Conservation (phyloP, 306 rosid genomes). For the Astragalus membranaceus region DNA sequence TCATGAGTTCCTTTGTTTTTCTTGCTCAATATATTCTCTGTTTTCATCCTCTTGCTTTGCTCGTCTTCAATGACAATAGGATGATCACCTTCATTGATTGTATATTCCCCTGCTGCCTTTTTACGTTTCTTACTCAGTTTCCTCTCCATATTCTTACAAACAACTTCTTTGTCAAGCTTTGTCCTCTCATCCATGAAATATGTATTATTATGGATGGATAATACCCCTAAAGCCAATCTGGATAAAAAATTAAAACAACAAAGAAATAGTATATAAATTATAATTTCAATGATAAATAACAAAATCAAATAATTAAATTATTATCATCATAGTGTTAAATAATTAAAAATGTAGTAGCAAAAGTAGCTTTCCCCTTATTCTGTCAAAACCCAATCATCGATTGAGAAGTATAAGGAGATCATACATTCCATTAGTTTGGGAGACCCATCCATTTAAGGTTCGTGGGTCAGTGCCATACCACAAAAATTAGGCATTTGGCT, state of each 20-base stretch:
- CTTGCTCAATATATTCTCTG: neutral
- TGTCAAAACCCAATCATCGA: too few species aligned
- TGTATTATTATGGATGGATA: neutral
- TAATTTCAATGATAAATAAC: neutral
- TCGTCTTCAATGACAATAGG: neutral
- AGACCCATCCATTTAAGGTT: too few species aligned
- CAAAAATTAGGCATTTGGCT: too few species aligned
- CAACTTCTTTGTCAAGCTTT: neutral
- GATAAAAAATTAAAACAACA: neutral
- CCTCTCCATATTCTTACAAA: neutral
- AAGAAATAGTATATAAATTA: neutral
- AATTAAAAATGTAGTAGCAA: too few species aligned
- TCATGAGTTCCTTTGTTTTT: neutral
- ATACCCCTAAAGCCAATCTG: neutral
- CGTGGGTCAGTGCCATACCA: too few species aligned
- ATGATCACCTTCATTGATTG: neutral
- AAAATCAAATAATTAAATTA: too few species aligned
- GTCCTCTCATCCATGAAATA: neutral
- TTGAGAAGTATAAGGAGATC: too few species aligned
- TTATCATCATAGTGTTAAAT: too few species aligned
- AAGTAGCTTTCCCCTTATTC: too few species aligned
- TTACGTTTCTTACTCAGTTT: neutral
- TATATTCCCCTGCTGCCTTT: neutral
- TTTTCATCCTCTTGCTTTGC: neutral
- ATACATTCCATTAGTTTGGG: too few species aligned